Percentiles rank a stretch among this genome's conserved stretches.
phyloP scores from a whole-genome alignment of 2,329 filamentous ascomycete genomes.

The Colletotrichum cordylinicola region DNA sequence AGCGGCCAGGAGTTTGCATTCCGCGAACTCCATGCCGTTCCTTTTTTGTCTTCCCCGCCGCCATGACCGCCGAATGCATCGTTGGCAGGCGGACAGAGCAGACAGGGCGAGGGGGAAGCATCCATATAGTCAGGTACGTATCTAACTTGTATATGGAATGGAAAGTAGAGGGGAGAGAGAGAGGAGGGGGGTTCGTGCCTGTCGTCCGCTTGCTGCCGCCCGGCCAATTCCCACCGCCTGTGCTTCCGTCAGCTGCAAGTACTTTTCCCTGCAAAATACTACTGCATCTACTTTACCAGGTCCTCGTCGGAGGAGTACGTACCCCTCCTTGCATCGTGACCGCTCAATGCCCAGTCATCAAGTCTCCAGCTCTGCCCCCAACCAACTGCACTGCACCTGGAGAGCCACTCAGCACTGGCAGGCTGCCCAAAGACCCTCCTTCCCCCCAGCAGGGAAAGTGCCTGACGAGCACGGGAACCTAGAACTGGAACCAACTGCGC shows the following conservation, averaged over 20 bases:
- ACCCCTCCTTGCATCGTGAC: not conserved
- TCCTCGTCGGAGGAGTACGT: not conserved
- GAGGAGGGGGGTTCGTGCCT: not conserved
- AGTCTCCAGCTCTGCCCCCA: not conserved
- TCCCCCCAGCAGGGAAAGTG: constrained; percentile 2
- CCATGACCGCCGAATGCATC: not conserved
- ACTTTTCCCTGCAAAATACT: not conserved
- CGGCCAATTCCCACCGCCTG: not conserved
- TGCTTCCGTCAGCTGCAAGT: not conserved
- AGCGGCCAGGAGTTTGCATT: not conserved
- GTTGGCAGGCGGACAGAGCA: not conserved
- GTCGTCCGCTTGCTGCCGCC: not conserved
- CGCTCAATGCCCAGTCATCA: not conserved
- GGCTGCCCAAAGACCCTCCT: not conserved
- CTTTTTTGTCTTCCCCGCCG: not conserved
- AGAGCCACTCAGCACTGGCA: not conserved
- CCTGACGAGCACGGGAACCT: constrained; percentile 8
- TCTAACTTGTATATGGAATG: too few species aligned
- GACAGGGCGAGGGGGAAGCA: not conserved
- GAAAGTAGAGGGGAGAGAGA: too few species aligned
- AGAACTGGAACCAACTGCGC: constrained; percentile 5
- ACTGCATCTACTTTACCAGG: not conserved
- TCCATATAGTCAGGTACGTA: not conserved
- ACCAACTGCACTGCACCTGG: not conserved
- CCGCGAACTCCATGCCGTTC: not conserved